Evolutionary conservation across 2,329 filamentous ascomycete species (phyloP), one percentile per base, ranked within the genome.

Genomic region (Alternaria incomplexa): DNA sequence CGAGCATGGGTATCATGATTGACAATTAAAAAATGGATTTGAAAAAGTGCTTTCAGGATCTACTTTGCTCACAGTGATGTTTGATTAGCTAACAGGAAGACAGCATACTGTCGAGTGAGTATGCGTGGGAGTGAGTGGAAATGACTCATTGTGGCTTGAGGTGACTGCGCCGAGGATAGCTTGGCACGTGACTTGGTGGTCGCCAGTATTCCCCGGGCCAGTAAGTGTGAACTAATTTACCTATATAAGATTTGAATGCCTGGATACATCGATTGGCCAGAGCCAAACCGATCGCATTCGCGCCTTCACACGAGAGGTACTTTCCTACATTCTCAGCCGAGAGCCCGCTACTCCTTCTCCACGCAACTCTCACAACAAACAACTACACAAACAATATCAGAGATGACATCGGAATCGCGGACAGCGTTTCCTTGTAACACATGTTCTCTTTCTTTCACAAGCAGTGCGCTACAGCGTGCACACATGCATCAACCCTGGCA

Each of bases 401-500:
- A 44, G 5, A 61, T 61, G 58, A 32, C 32, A 20, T 32, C 45
- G 9, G 58, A 23, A 15, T 3, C 11, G 11, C 52, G 52, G 25
- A 61, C 44, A 28, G 20, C 13, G 5, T 61, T 61, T 25, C 58
- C 52, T 11, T 61, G 58, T 7, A 56, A 57, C 25, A 28, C 52
- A 11, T 57, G 52, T 43, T 61, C 45, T 17, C 44, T 61, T 50
- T 50, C 45, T 22, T 61, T 45, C 10, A 23, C 46, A 10, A 50
- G 22, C 13, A 61, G 52, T 17, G 23, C 9, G 15, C 20, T 32
- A 17, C 58, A 61, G 32, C 36, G 58, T n/a, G 43, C 32, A 43
- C 58, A 61, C 8, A 61, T 61, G 58, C 45, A 28, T 7, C 26
- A 22, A 15, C 25, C 52, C 12, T 61, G 58, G 58, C 58, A 61